phyloP scores from a whole-genome alignment of 2,329 filamentous ascomycete species.

The Neoascochyta sp. region DNA sequence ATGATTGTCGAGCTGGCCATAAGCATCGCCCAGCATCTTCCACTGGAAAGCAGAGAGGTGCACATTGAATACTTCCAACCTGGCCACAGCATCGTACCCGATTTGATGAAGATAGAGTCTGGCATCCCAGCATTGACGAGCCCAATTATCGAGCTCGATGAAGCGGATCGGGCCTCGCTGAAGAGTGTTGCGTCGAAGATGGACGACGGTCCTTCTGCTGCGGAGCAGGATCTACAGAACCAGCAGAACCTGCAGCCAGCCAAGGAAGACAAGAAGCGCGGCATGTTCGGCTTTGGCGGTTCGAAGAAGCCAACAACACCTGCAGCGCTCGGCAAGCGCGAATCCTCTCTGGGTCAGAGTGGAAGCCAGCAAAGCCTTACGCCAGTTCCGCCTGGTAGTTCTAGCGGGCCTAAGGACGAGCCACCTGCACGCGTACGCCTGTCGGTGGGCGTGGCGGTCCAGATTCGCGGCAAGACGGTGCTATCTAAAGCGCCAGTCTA shows the following conservation, averaged over 20 bases:
- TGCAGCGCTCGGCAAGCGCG: slow-evolving; percentile 39
- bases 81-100: slow-evolving; percentile 63
- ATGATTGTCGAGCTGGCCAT: slow-evolving; percentile 93
- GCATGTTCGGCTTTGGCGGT: slow-evolving; percentile 45
- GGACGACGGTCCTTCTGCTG: slow-evolving; percentile 26
- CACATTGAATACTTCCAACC: slow-evolving; percentile 81
- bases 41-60: slow-evolving; percentile 87
- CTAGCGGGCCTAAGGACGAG: slow-evolving; percentile 40
- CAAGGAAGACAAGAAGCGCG: slow-evolving; percentile 36
- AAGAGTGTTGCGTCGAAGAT: slow-evolving; percentile 32
- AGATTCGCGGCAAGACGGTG: slow-evolving; percentile 48
- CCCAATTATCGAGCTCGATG: slow-evolving; percentile 42
- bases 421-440: slow-evolving; percentile 46
- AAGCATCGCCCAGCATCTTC: slow-evolving; percentile 78
- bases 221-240: slow-evolving; percentile 32
- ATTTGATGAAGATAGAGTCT: slow-evolving; percentile 80
- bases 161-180: slow-evolving; percentile 41
- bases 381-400: slow-evolving; percentile 40
- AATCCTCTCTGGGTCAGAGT: slow-evolving; percentile 37
- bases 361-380: slow-evolving; percentile 36
- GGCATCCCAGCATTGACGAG: slow-evolving; percentile 47
- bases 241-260: slow-evolving; percentile 25
- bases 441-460: slow-evolving; percentile 47
- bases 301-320: slow-evolving; percentile 36
- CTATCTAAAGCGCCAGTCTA: slow-evolving; percentile 50